Conservation (phyloP, 1,139 yeast species). For the Debaryomyces udenii region DNA sequence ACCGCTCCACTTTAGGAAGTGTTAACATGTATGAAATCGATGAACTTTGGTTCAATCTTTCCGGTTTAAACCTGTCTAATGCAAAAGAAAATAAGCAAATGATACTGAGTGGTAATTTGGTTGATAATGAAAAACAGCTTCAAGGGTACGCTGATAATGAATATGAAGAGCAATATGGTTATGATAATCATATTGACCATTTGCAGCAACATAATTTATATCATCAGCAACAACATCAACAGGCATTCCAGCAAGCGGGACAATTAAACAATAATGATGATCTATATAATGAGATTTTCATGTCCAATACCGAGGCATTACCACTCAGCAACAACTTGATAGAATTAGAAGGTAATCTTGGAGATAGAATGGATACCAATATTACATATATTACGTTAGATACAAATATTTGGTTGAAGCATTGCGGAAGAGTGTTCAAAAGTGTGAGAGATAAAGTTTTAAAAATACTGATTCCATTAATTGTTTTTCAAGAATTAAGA, state of each 20-base stretch:
- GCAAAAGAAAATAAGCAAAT: slow-evolving; percentile 18
- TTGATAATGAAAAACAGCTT: slow-evolving; percentile 15
- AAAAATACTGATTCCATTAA: slow-evolving; percentile 64
- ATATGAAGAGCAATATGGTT: slow-evolving; percentile 24
- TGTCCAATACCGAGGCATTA: slow-evolving; percentile 26
- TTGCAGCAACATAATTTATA: slow-evolving; percentile 15
- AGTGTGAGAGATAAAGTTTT: slow-evolving; percentile 64
- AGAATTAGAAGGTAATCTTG: slow-evolving; percentile 42
- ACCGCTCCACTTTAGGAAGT: slow-evolving; percentile 11
- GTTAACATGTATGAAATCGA: slow-evolving; percentile 22
- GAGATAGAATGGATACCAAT: slow-evolving; percentile 54
- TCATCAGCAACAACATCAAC: slow-evolving; percentile 24
- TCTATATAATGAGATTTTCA: slow-evolving; percentile 29
- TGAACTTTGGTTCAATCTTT: slow-evolving; percentile 30
- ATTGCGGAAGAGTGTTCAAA: slow-evolving; percentile 75
- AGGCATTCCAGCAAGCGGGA: slow-evolving; percentile 16
- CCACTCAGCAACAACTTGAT: slow-evolving; percentile 16
- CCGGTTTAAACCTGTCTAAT: slow-evolving; percentile 14
- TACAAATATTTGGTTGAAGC: slow-evolving; percentile 81
- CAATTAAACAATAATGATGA: slow-evolving; percentile 20
- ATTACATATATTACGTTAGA: slow-evolving; percentile 68
- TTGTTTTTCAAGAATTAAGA: slow-evolving; percentile 77
- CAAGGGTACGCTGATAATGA: slow-evolving; percentile 20
- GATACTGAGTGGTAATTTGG: slow-evolving; percentile 19
- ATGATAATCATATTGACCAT: slow-evolving; percentile 21